Base-by-base conservation (phyloP, 768 basidiomycete species). In the Hortiboletus flavorubellus region DNA sequence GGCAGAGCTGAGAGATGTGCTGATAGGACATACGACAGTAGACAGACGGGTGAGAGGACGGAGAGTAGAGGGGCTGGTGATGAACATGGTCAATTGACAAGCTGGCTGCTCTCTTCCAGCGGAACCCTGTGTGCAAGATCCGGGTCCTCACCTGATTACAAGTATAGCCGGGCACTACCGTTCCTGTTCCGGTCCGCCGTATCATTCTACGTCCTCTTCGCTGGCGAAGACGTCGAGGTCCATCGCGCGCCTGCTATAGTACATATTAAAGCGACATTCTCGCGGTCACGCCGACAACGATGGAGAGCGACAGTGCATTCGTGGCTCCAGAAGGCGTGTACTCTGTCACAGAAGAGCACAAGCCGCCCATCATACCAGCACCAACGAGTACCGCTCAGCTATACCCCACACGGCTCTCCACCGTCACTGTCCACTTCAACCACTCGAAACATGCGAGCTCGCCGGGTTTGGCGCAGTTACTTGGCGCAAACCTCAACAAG, bases 301-400 rank as follows among this genome's bases (percentile, higher is more conserved):
- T 91, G 86, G 89, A 92, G 78, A 89, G 80, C 78, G 89, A 91
- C 51, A 80, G 82, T 56, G 87, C 89, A 29, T 92, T 93, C 71
- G 86, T 92, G 43, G 91, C 91, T 34, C 91, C 91, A 49, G 91
- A 93, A 72, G 91, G 91, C 62, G 89, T 93, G 41, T 93, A 93
- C 76, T 86, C 89, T 26, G 81, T 91, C 68, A 90, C 87, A 16
- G 91, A 93, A 63, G 92, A 93, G 66, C 86, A 89, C 78, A 91
- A 86, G 69, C 84, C 88, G 0, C 73, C 78, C 42, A 68, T 75
- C 34, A 62, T 75, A 46, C 78, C 79, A 58, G 72, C 72, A 49
- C 72, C 73, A 44, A 66, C 73, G 44, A 66, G 67, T 53, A 64
- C 63, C 46, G 59, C 70, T 31, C 73, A 56, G 61, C 62, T 68